Evolutionary conservation across 2,329 filamentous ascomycete species (phyloP).

Genomic region (Boeremia lycopersici): DNA sequence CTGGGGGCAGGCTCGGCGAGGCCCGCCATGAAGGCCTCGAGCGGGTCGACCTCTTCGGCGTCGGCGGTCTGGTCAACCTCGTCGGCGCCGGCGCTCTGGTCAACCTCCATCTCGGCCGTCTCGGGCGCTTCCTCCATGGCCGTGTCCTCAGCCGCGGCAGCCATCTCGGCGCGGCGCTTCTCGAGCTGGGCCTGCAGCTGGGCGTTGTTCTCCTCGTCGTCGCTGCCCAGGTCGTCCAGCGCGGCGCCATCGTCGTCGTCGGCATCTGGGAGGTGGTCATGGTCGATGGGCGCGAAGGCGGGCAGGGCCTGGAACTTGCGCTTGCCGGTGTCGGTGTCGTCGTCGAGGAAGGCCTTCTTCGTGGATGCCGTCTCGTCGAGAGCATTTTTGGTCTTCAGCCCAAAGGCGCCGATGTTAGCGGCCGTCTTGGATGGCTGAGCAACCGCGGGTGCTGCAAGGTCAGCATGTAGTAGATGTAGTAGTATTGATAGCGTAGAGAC

Average conservation of each 20-base stretch:
- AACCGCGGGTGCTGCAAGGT: conserved; percentile 49
- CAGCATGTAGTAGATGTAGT: conserved; percentile 9
- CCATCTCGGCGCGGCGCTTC: conserved; percentile 69
- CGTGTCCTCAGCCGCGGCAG: conserved; percentile 48
- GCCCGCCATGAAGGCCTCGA: conserved; percentile 96
- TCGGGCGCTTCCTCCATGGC: conserved; percentile 50
- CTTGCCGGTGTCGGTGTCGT: conserved; percentile 83
- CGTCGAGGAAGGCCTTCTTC: conserved; percentile 81
- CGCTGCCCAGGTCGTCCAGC: conserved; percentile 77
- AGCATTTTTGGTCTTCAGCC: conserved; percentile 69
- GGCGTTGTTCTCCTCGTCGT: conserved; percentile 86
- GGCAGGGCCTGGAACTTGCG: conserved; percentile 87
- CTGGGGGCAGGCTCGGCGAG: conserved; percentile 50
- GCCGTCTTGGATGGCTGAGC: conserved; percentile 66
- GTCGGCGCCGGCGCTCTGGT: conserved; percentile 53
- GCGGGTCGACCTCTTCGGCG: conserved; percentile 81
- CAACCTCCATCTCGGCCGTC: conserved; percentile 62
- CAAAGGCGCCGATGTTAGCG: conserved; percentile 82
- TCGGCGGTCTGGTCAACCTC: no score
- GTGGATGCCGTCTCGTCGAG: conserved; percentile 70
- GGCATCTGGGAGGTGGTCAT: conserved; percentile 49
- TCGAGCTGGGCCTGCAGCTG: conserved; percentile 80
- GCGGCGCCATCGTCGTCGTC: conserved; percentile 70
- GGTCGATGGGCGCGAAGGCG: conserved; percentile 62
- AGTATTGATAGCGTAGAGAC: no score